Evolutionary conservation across 1,284 basidiomycete genomes (phyloP).

Genomic region (Somion occarium): DNA sequence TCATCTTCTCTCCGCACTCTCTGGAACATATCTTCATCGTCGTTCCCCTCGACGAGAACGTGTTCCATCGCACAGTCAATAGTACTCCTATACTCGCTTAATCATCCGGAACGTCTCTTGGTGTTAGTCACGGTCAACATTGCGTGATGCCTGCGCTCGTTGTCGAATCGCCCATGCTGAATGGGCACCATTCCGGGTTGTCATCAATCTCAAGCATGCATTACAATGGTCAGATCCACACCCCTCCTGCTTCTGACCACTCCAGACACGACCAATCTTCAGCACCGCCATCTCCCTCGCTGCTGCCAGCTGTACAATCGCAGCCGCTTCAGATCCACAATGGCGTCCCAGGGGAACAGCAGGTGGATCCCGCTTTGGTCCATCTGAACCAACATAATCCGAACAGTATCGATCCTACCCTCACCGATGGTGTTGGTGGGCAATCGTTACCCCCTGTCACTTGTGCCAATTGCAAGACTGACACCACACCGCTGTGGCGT

Average conservation of each 20-base stretch:
- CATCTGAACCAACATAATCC: slow-evolving; percentile 9
- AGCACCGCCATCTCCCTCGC: slow-evolving; percentile 22
- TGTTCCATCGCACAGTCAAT: not conserved
- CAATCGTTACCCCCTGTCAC: slow-evolving; percentile 22
- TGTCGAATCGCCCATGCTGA: slow-evolving; percentile 25
- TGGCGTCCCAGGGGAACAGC: slow-evolving; percentile 17
- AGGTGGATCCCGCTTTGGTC: slow-evolving; percentile 24
- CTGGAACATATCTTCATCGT: not conserved
- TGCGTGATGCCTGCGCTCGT: slow-evolving; percentile 26
- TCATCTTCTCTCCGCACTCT: not conserved
- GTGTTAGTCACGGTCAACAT: not conserved
- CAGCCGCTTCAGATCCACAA: not conserved
- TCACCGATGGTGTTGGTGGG: slow-evolving; percentile 17
- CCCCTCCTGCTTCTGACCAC: slow-evolving; percentile 28
- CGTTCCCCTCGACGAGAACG: not conserved
- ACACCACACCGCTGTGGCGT: slow-evolving; percentile 78
- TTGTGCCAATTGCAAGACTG: slow-evolving; percentile 70
- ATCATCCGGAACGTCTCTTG: no score
- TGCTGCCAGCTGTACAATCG: slow-evolving; percentile 9
- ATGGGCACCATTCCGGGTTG: slow-evolving; percentile 26
- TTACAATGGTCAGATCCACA: slow-evolving; percentile 28
- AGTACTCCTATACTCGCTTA: slow-evolving; percentile 8
- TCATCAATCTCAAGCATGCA: slow-evolving; percentile 24
- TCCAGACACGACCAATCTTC: slow-evolving; percentile 23
- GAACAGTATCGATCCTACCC: slow-evolving; percentile 23